phyloP scores from a whole-genome alignment of 495 filamentous ascomycete genomes.

The Xylaria longipes region DNA sequence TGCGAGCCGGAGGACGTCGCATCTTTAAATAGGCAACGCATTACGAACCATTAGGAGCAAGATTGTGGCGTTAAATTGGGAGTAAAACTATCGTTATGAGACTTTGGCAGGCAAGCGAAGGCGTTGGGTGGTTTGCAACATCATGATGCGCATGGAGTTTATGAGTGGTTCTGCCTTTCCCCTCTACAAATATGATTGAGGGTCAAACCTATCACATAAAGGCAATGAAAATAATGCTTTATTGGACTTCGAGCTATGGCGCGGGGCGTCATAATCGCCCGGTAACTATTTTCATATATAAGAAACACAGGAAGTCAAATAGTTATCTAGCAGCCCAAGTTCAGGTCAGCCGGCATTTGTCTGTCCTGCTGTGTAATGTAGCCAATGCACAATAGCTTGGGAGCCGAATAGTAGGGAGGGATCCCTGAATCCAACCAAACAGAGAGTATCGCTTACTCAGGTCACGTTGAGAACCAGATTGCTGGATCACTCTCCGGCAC shows the following conservation, averaged over 20 bases:
- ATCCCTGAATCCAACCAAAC: neutral
- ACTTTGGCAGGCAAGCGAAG: neutral
- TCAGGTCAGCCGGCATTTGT: neutral
- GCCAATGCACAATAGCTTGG: neutral
- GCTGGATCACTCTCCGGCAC: conserved; percentile 3
- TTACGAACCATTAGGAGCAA: conserved; percentile 2
- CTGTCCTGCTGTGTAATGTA: neutral
- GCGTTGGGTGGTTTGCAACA: neutral
- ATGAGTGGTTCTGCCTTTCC: neutral
- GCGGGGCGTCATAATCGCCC: neutral
- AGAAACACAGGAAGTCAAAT: neutral
- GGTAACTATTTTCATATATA: neutral
- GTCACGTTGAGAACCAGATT: neutral
- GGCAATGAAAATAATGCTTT: neutral
- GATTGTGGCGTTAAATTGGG: conserved; percentile 14
- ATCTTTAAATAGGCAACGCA: conserved; percentile 62
- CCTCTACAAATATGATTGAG: neutral
- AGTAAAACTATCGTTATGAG: neutral
- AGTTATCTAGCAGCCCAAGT: neutral
- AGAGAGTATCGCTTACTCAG: conserved; percentile 3
- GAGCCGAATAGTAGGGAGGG: neutral
- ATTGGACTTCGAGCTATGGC: neutral
- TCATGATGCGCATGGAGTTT: conserved; percentile 14
- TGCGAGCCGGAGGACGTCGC: conserved; percentile 66
- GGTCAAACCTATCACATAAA: neutral